Base-by-base conservation (phyloP, 805 yeast genomes). In the Torulaspora gathmanii region DNA sequence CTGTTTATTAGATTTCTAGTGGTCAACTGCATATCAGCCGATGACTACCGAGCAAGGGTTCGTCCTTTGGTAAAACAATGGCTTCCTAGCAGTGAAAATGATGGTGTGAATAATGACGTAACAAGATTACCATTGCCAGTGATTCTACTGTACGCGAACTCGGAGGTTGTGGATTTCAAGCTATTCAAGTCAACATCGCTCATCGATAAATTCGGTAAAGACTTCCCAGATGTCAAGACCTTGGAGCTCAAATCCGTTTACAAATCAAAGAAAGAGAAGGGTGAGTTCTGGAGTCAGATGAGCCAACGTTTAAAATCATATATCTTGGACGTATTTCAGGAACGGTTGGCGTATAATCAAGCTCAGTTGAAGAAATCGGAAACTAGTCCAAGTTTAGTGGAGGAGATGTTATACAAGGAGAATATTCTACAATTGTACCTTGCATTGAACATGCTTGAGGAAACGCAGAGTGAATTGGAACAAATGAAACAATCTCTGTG, bases 1-100 rank as follows among this genome's bases (percentile, higher is more conserved):
- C 79, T 85, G 1, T 80, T 83, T 53, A 68, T 86, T 37, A 74
- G 83, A 51, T 58, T 89, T 16, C 80, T 91, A 70, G 76, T 90
- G 45, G 72, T 91, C 6, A 75, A 75, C 44, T 77, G 83, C 48
- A 80, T 78, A 4, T 78, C 77, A 35, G 62, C 83, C 15, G 98
- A 91, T 12, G 78, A 78, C 1, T 91, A 91, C 63, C 71, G 95
- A 48, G 64, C 83, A 0, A 86, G 83, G 56, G 88, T 85, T 0
- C 75, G 99, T 31, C 95, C 95, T 1, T 69, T 88, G 52, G 78
- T 90, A 17, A 75, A 73, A 38, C 93, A 84, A 53, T 93, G 99
- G 98, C 69, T 86, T 12, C 63, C 69, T 6, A 48, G 49, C 8
- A 40, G 39, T 20, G 52, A 45, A 6, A 38, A 44, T 15, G 35